phyloP scores from a whole-genome alignment of 345 rosid species.

The Schrenkiella parvula region DNA sequence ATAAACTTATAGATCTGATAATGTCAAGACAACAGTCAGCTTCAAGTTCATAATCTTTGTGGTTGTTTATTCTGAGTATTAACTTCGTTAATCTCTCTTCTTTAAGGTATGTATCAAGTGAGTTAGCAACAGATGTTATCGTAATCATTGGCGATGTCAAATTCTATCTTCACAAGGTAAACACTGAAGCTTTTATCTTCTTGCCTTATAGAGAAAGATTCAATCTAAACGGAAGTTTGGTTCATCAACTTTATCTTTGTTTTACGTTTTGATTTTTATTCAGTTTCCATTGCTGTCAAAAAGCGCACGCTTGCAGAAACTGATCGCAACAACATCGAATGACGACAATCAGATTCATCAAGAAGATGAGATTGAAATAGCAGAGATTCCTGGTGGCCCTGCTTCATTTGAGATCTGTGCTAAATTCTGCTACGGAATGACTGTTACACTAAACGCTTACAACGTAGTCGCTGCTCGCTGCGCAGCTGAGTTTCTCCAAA shows the following conservation, averaged over 20 bases:
- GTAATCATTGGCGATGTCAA: conserved; percentile 54
- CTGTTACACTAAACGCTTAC: conserved; percentile 85
- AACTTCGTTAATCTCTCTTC: neutral
- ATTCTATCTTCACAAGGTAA: conserved; percentile 76
- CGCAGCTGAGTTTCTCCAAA: conserved; percentile 77
- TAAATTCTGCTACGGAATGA: conserved; percentile 94
- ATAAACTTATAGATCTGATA: neutral
- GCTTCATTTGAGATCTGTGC: conserved; percentile 87
- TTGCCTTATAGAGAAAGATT: conserved; percentile 9
- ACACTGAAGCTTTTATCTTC: neutral
- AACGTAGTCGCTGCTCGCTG: conserved; percentile 84
- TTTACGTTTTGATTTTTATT: neutral
- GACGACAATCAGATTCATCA: conserved; percentile 43
- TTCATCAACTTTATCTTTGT: neutral
- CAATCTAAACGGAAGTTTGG: neutral
- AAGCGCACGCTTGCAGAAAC: conserved; percentile 60
- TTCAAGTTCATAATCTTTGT: neutral
- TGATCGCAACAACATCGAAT: conserved; percentile 39
- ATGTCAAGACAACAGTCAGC: neutral
- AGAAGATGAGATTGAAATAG: conserved; percentile 62
- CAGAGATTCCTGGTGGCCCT: conserved; percentile 86
- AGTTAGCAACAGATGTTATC: conserved; percentile 63
- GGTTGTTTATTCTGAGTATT: neutral
- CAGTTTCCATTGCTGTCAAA: conserved; percentile 74
- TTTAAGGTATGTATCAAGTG: conserved; percentile 62